These are phyloP conservation scores for Coprinellus micaceus DNA, from an alignment of 768 basidiomycete species.

Conservation along the genomic window DNA sequence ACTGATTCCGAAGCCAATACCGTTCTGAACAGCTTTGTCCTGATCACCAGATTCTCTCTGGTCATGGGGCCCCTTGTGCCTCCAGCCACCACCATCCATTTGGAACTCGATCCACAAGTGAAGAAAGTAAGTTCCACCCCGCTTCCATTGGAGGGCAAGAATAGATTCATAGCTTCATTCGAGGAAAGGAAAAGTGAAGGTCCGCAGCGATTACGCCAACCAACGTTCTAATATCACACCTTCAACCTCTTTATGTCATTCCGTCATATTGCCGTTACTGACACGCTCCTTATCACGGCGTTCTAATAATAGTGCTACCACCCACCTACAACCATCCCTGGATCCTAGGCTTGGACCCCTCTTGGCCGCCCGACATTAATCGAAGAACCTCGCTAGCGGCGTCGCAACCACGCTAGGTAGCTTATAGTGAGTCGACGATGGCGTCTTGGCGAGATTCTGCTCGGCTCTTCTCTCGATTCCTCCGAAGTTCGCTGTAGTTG, in stretches of 20 bases:
- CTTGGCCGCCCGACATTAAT: not conserved
- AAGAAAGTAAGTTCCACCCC: too few relatives aligned
- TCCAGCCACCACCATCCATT: too few relatives aligned
- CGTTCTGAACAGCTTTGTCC: not conserved
- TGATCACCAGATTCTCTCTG: not conserved
- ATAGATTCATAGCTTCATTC: not conserved
- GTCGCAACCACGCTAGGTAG: too few relatives aligned
- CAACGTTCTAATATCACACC: too few relatives aligned
- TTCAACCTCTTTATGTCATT: too few relatives aligned
- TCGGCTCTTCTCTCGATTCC: not conserved
- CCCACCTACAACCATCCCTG: not conserved
- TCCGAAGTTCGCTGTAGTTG: not conserved
- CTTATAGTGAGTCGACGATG: too few relatives aligned
- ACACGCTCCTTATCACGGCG: not conserved
- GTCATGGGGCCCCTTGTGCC: too few relatives aligned
- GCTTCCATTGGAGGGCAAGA: not conserved
- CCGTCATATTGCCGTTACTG: not conserved
- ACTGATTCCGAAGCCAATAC: slow-evolving; percentile 5
- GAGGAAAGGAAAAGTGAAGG: too few relatives aligned
- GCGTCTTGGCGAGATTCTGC: too few relatives aligned
- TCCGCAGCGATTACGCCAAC: too few relatives aligned
- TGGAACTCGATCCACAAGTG: too few relatives aligned
- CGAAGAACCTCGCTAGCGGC: too few relatives aligned
- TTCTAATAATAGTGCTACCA: slow-evolving; percentile 1
- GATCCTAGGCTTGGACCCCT: not conserved